phyloP scores from a whole-genome alignment of 2,329 filamentous ascomycete species.

The Ophiostoma quercus region DNA sequence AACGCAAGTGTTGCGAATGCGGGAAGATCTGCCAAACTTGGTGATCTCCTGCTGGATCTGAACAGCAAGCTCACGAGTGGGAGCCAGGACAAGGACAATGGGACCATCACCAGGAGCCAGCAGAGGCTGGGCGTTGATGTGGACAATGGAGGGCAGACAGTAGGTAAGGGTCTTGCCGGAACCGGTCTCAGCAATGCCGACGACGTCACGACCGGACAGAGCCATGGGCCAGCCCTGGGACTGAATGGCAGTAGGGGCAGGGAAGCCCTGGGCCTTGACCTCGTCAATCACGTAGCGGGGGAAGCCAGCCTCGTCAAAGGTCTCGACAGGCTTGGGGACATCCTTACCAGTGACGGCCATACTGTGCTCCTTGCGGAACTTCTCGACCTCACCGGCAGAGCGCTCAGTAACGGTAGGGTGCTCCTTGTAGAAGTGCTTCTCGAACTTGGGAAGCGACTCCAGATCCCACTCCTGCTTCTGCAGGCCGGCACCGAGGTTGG shows the following conservation, averaged over 20 bases:
- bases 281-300: constrained; percentile 96
- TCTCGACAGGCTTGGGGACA: constrained; percentile 90
- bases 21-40: constrained; percentile 96
- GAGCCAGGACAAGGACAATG: constrained; percentile 91
- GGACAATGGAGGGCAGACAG: constrained; percentile 94
- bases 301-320: constrained; percentile 96
- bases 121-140: constrained; percentile 98
- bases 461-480: constrained; percentile 84
- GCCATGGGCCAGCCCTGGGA: constrained; percentile 99
- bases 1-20: constrained; percentile 97
- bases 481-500: constrained; percentile 76
- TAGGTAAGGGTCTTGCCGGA: constrained; percentile 99
- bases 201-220: constrained; percentile 92
- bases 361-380: constrained; percentile 77
- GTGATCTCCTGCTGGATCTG: constrained; percentile 98
- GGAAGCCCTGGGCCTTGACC: constrained; percentile 96
- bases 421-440: constrained; percentile 99
- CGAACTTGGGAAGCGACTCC: constrained; percentile 80
- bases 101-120: constrained; percentile 92
- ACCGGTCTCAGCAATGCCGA: constrained; percentile 98
- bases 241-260: constrained; percentile 90
- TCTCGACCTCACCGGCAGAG: constrained; percentile 72
- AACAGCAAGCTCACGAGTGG: constrained; percentile 94
- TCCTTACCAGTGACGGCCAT: constrained; percentile 76
- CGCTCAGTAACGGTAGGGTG: constrained; percentile 71